Conservation (phyloP, 306 rosid genomes). For the Pterocarpus macrocarpus region DNA sequence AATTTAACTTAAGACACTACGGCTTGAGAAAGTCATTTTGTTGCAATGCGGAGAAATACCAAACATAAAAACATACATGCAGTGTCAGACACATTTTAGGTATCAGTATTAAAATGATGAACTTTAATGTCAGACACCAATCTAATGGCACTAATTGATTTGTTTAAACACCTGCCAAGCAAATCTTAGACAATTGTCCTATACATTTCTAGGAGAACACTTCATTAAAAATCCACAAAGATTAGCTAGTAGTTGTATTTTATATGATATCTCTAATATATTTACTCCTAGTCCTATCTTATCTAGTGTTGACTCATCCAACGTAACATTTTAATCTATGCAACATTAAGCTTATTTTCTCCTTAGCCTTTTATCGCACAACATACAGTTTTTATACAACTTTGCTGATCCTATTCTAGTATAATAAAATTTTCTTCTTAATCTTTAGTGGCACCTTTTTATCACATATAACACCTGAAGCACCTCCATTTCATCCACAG, state of each 20-base stretch:
- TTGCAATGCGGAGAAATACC: constrained; percentile 6
- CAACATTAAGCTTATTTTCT: too few species aligned
- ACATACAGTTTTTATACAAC: too few species aligned
- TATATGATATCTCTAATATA: neutral
- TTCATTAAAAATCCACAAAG: neutral
- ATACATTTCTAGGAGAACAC: neutral
- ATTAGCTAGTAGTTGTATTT: neutral
- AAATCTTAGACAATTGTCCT: neutral
- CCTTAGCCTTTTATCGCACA: too few species aligned
- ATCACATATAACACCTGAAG: too few species aligned
- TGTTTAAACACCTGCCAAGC: neutral
- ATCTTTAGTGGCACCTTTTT: too few species aligned
- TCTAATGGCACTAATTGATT: constrained; percentile 21
- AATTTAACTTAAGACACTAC: neutral
- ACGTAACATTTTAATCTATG: too few species aligned
- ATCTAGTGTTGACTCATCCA: too few species aligned
- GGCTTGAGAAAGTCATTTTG: neutral
- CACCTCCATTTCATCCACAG: too few species aligned
- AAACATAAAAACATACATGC: neutral
- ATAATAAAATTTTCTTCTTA: too few species aligned
- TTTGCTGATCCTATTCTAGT: too few species aligned
- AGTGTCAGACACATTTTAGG: constrained; percentile 1
- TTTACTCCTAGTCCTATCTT: too few species aligned
- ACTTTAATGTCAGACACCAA: neutral
- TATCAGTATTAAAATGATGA: constrained; percentile 20